These are phyloP conservation scores for Camelina neglecta DNA, from an alignment of 345 rosid species.

Conservation along the genomic window DNA sequence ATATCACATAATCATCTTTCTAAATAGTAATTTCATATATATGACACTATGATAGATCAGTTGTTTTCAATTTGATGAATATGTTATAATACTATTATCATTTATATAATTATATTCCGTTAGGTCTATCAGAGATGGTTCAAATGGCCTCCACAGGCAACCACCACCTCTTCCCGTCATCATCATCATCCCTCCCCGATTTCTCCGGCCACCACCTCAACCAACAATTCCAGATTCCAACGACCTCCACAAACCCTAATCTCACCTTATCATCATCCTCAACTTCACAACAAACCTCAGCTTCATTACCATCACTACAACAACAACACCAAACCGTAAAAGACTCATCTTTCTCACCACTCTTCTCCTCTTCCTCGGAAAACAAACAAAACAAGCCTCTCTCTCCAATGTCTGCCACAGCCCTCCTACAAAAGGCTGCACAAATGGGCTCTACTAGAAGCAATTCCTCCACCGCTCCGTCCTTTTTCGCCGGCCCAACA, in stretches of 20 bases:
- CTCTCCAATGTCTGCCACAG: conserved; percentile 87
- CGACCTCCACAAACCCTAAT: conserved; percentile 49
- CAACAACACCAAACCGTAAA: conserved; percentile 43
- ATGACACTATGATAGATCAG: background rate
- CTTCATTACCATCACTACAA: conserved; percentile 31
- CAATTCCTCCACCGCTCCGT: conserved; percentile 51
- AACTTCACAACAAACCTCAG: conserved; percentile 39
- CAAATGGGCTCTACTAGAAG: conserved; percentile 91
- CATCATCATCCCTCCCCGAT: conserved; percentile 50
- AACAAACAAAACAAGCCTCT: conserved; percentile 49
- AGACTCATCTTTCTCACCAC: conserved; percentile 42
- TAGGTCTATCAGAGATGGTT: conserved; percentile 65
- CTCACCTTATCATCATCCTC: conserved; percentile 57
- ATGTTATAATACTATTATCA: background rate
- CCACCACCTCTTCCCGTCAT: conserved; percentile 54
- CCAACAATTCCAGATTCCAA: conserved; percentile 46
- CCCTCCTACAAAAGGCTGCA: conserved; percentile 92
- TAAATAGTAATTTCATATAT: background rate
- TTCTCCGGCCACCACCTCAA: conserved; percentile 48
- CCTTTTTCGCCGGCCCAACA: conserved; percentile 50
- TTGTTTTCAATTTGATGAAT: background rate
- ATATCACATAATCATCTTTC: too few relatives aligned
- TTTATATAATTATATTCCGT: background rate
- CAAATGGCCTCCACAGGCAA: conserved; percentile 55
- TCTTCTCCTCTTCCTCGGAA: conserved; percentile 49